Evolutionary conservation across 2,329 filamentous ascomycete genomes (phyloP).

Genomic region (Colletotrichum tamarilloi): DNA sequence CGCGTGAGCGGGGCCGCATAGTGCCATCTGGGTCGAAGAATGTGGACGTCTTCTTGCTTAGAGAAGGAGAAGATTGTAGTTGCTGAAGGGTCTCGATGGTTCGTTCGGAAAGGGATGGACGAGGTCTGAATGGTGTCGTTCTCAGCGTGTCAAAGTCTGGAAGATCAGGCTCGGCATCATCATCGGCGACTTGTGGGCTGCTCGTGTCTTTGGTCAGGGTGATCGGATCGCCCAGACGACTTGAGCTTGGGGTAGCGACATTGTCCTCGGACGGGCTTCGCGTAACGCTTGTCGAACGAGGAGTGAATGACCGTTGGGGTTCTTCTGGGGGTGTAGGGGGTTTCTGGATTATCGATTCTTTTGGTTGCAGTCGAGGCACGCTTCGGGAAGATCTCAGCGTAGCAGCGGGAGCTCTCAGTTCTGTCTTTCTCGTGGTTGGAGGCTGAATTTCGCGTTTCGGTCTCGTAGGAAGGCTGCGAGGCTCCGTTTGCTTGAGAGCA

Average conservation of each 20-base stretch:
- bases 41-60: slow-evolving; percentile 73
- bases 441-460: slow-evolving; percentile 34
- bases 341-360: slow-evolving; percentile 27
- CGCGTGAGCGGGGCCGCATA: slow-evolving; percentile 64
- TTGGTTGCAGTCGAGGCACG: slow-evolving; percentile 26
- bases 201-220: slow-evolving; percentile 10
- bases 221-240: slow-evolving; percentile 17
- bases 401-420: slow-evolving; percentile 1
- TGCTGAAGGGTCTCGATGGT: slow-evolving; percentile 87
- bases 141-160: slow-evolving; percentile 35
- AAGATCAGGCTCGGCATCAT: slow-evolving; percentile 31
- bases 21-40: slow-evolving; percentile 77
- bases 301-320: slow-evolving; percentile 39
- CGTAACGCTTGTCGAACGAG: slow-evolving; percentile 44
- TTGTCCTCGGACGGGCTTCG: slow-evolving; percentile 43
- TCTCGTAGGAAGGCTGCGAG: slow-evolving; percentile 10
- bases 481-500: slow-evolving; percentile 20
- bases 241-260: slow-evolving; percentile 7
- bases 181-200: slow-evolving; percentile 15
- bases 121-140: slow-evolving; percentile 41
- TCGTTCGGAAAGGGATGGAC: slow-evolving; percentile 79
- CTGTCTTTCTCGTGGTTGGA: slow-evolving; percentile 32
- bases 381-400: slow-evolving; percentile 11
- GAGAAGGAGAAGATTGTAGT: slow-evolving; percentile 80
- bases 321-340: slow-evolving; percentile 32